Evolutionary conservation across 192 early-diverging fungal genomes (phyloP).

Genomic region (Ramicandelaber brevisporus): DNA sequence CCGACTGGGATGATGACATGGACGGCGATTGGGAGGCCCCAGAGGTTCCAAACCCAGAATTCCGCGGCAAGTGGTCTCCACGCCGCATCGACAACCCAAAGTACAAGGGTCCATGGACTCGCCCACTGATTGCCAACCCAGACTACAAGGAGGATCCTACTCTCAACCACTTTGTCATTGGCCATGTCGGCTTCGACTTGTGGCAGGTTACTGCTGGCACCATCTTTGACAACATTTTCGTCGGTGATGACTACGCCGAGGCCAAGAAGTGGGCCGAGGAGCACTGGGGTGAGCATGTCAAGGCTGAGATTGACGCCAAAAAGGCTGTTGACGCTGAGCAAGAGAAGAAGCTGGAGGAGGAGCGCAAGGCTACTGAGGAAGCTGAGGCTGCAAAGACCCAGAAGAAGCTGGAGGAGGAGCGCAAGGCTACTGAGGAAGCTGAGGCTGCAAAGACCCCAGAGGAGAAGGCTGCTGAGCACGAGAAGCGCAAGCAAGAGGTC

Average conservation of each 20-base stretch:
- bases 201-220: conserved; percentile 88
- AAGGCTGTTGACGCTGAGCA: conserved; percentile 23
- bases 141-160: conserved; percentile 68
- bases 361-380: conserved; percentile 1
- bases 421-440: conserved; percentile 8
- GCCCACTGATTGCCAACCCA: conserved; percentile 76
- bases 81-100: conserved; percentile 69
- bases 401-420: conserved; percentile 10
- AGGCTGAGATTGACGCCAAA: conserved; percentile 38
- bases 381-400: conserved; percentile 1
- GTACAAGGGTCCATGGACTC: conserved; percentile 84
- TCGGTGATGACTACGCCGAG: conserved; percentile 55
- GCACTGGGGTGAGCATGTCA: conserved; percentile 30
- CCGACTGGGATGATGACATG: conserved; percentile 85
- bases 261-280: conserved; percentile 51
- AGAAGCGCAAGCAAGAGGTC: conserved; percentile 3
- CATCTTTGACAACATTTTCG: conserved; percentile 82
- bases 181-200: conserved; percentile 73
- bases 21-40: conserved; percentile 95
- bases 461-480: conserved; percentile 3
- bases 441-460: conserved; percentile 1
- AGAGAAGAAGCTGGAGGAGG: conserved; percentile 8
- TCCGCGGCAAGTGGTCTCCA: conserved; percentile 58
- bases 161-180: conserved; percentile 64
- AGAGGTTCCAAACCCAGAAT: conserved; percentile 64